A percentile compares a stretch with the other conserved stretches of the same genome.
These are phyloP conservation scores for Geotrichum klebahnii DNA, from an alignment of 1,139 yeast genomes.

Conservation along the genomic window DNA sequence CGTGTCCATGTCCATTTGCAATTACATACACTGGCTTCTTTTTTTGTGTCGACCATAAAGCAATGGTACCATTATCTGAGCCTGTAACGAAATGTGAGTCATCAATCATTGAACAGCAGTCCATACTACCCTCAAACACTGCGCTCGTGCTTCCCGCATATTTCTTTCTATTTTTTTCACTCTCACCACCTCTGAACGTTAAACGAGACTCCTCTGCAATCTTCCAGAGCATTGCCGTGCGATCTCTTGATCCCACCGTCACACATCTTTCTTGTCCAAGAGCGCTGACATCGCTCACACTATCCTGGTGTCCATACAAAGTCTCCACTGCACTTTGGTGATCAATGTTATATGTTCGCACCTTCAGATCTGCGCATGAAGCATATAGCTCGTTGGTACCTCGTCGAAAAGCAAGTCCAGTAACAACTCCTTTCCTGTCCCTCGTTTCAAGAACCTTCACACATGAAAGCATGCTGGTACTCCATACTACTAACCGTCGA, in stretches of 20 bases:
- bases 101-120: constrained; percentile 85
- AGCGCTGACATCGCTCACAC: constrained; percentile 74
- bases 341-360: constrained; percentile 78
- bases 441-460: constrained; percentile 71
- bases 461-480: constrained; percentile 69
- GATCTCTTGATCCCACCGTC: constrained; percentile 90
- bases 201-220: constrained; percentile 90
- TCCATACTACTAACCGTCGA: constrained; percentile 77
- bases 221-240: constrained; percentile 95
- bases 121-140: constrained; percentile 76
- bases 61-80: constrained; percentile 84
- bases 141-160: constrained; percentile 37
- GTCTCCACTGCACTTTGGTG: constrained; percentile 88
- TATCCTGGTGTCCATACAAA: constrained; percentile 92
- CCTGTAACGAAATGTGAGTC: constrained; percentile 92
- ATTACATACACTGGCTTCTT: constrained; percentile 75
- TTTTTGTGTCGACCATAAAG: constrained; percentile 84
- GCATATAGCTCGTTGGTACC: constrained; percentile 83
- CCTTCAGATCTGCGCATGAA: constrained; percentile 86
- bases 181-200: constrained; percentile 88
- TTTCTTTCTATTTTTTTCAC: constrained; percentile 31
- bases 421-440: constrained; percentile 64
- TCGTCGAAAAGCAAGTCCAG: constrained; percentile 72
- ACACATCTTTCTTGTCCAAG: constrained; percentile 85
- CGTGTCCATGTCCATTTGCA: constrained; percentile 74